Percentiles rank a stretch among this genome's conserved stretches.
phyloP scores from a whole-genome alignment of 805 yeast species.

The Kluyveromyces starmeri region DNA sequence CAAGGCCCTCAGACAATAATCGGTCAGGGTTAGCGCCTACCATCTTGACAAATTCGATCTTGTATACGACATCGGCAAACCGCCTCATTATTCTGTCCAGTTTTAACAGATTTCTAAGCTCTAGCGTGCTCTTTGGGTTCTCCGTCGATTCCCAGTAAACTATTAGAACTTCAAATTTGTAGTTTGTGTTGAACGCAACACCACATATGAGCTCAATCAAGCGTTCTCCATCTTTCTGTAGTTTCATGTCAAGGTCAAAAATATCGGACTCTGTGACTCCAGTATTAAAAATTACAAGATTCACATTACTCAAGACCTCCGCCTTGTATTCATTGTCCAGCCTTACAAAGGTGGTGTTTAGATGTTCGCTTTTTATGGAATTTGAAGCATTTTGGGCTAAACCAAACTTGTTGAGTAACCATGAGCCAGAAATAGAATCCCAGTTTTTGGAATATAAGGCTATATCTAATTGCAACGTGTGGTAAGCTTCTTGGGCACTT shows the following conservation, averaged over 20 bases:
- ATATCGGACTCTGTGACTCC: slow-evolving; percentile 28
- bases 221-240: slow-evolving; percentile 28
- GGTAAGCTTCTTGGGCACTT: not conserved
- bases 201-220: slow-evolving; percentile 30
- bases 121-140: slow-evolving; percentile 13
- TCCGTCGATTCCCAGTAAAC: slow-evolving; percentile 35
- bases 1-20: slow-evolving; percentile 24
- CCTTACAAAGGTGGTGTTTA: slow-evolving; percentile 16
- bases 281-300: slow-evolving; percentile 32
- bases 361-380: slow-evolving; percentile 1
- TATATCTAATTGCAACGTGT: slow-evolving; percentile 9
- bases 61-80: slow-evolving; percentile 21
- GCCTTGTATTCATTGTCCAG: slow-evolving; percentile 20
- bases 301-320: slow-evolving; percentile 21
- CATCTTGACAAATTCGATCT: slow-evolving; percentile 24
- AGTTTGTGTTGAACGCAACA: slow-evolving; percentile 28
- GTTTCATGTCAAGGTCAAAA: slow-evolving; percentile 28
- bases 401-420: slow-evolving; percentile 30
- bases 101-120: slow-evolving; percentile 16
- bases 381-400: slow-evolving; percentile 7
- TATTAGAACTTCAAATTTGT: slow-evolving; percentile 27
- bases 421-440: slow-evolving; percentile 26
- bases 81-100: slow-evolving; percentile 25
- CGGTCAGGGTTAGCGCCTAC: slow-evolving; percentile 25
- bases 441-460: slow-evolving; percentile 20